Evolutionary conservation across 352 stramenopile species (phyloP).

Genomic region (Pythium periplocum): DNA sequence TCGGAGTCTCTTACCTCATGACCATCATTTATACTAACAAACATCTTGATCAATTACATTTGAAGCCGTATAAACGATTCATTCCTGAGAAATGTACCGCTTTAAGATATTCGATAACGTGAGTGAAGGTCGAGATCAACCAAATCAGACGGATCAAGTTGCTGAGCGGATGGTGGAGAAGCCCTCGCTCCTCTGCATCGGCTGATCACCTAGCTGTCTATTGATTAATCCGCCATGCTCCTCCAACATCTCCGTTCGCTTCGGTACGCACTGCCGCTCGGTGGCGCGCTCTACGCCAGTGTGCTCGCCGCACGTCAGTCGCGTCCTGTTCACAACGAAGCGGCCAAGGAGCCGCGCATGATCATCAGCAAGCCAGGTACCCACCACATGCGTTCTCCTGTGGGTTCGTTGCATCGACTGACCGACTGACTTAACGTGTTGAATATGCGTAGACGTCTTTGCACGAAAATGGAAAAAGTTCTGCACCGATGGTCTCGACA

Average conservation of each 20-base stretch:
- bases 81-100: too few species aligned
- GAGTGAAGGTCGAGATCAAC: too few species aligned
- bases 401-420: not conserved
- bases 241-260: not conserved
- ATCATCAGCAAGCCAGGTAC: conserved; percentile 5
- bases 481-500: conserved; percentile 47
- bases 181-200: too few species aligned
- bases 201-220: too few species aligned
- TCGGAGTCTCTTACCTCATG: too few species aligned
- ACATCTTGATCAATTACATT: too few species aligned
- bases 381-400: not conserved
- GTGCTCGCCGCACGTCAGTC: not conserved
- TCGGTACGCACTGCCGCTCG: not conserved
- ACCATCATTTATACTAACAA: too few species aligned
- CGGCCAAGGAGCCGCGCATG: not conserved
- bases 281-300: not conserved
- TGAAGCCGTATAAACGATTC: too few species aligned
- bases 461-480: conserved; percentile 78
- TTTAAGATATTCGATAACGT: too few species aligned
- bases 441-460: conserved; percentile 39
- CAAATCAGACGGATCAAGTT: too few species aligned
- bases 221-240: too few species aligned
- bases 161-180: too few species aligned
- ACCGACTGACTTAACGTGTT: not conserved
- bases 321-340: not conserved